Conservation (phyloP, 1,284 basidiomycete species). For the Puccinia novopanici region DNA sequence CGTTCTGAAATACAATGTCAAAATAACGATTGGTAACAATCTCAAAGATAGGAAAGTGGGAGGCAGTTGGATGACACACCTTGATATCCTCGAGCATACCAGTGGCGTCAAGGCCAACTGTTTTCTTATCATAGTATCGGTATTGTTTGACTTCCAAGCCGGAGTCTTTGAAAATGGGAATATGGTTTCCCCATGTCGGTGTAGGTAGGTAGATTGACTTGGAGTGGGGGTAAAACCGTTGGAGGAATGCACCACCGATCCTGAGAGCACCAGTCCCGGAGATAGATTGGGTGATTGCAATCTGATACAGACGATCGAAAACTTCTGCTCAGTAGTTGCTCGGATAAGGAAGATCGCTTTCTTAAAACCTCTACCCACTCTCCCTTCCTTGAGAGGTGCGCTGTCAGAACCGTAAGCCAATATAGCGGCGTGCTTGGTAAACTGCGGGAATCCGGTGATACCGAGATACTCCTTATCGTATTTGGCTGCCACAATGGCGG, state of each 20-base stretch:
- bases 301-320: constrained; percentile 61
- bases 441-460: constrained; percentile 85
- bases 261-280: constrained; percentile 97
- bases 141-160: constrained; percentile 91
- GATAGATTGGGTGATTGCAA: constrained; percentile 91
- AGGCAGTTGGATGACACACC: constrained; percentile 51
- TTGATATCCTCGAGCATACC: constrained; percentile 55
- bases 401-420: constrained; percentile 89
- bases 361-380: constrained; percentile 65
- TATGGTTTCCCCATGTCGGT: constrained; percentile 98
- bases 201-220: constrained; percentile 90
- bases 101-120: constrained; percentile 59
- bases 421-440: constrained; percentile 84
- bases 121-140: constrained; percentile 63
- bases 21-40: neutral
- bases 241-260: constrained; percentile 91
- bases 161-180: constrained; percentile 72
- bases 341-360: neutral
- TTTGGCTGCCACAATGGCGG: constrained; percentile 68
- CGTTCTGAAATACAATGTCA: constrained; percentile 33
- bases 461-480: constrained; percentile 97
- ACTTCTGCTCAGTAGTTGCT: neutral
- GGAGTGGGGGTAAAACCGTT: constrained; percentile 80
- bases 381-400: constrained; percentile 71
- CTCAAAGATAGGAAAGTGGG: neutral